Evolutionary conservation across 108 stramenopile genomes (phyloP), one percentile per base, ranked within the genome.

Genomic region (Aurantiochytrium sp.): DNA sequence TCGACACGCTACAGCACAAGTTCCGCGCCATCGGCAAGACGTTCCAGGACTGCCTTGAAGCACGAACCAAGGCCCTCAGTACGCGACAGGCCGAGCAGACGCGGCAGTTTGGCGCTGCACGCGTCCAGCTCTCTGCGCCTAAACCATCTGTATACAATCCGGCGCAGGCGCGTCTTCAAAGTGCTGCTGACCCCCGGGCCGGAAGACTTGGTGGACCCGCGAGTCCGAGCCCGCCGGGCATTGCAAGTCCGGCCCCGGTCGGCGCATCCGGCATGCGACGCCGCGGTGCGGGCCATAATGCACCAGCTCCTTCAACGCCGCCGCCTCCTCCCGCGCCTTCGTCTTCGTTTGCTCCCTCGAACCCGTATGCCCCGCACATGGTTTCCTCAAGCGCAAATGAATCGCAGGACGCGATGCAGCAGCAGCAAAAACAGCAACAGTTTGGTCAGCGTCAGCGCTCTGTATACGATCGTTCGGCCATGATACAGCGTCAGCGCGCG

Each of bases 351-450:
- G 49, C 45, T 1, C 23, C 76, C 10, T 53, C 51, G 19, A 83
- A 83, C 51, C 76, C 76, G 23, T 83, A 83, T 53, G 76, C 49
- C 76, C 76, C 76, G 76, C 49, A 83, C 64, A 69, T 69, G 76
- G 3, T 12, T 18, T 35, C 6, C 12, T 45, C 45, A 16, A 12
- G 49, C 6, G 51, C 35, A 35, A 35, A 35, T 35, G 35, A 35
- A 35, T 35, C n/a, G 10, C 10, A 83, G 51, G 76, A 83, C 28
- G 6, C 55, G 55, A 16, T 16, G 8, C 0, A 4, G 6, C 76
- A 12, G 28, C 51, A 53, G 76, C 18, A 83, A 4, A 3, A 21
- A 4, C 18, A 6, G 49, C 42, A 28, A 4, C 51, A 83, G 16
- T 83, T 83, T 83, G 76, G 76, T 53, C 49, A 83, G n/a, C 45